Evolutionary conservation across 768 basidiomycete genomes (phyloP).

Genomic region (Trametes cingulata): DNA sequence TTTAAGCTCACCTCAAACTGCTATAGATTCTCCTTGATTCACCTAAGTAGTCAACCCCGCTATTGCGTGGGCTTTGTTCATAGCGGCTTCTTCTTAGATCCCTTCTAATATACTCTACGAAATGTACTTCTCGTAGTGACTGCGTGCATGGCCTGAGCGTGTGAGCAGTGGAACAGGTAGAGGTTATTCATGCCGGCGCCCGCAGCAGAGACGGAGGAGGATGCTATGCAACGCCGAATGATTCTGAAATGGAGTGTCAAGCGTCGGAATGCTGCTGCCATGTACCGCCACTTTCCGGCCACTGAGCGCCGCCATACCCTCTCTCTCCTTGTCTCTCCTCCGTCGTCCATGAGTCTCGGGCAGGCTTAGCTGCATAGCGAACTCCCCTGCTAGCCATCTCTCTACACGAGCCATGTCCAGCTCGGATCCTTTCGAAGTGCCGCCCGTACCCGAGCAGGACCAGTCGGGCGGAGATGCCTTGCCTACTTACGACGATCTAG

Average conservation of each 20-base stretch:
- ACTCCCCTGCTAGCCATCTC: background rate
- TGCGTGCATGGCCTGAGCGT: background rate
- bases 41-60: too few relatives aligned
- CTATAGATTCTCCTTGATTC: too few relatives aligned
- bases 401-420: conserved; percentile 10
- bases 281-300: conserved; percentile 11
- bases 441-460: conserved; percentile 41
- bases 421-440: conserved; percentile 14
- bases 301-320: conserved; percentile 2
- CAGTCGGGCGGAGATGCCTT: conserved; percentile 52
- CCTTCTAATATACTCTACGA: too few relatives aligned
- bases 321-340: background rate
- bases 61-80: too few relatives aligned
- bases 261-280: background rate
- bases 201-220: background rate
- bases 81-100: too few relatives aligned
- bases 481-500: conserved; percentile 82
- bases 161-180: background rate
- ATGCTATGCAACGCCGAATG: background rate
- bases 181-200: too few relatives aligned
- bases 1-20: too few relatives aligned
- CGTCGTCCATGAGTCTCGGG: background rate
- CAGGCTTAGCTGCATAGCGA: background rate
- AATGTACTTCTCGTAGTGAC: too few relatives aligned
- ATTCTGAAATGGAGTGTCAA: background rate